Base-by-base conservation (phyloP, 78 protist genomes). In the Dictyostelium firmibasis region DNA sequence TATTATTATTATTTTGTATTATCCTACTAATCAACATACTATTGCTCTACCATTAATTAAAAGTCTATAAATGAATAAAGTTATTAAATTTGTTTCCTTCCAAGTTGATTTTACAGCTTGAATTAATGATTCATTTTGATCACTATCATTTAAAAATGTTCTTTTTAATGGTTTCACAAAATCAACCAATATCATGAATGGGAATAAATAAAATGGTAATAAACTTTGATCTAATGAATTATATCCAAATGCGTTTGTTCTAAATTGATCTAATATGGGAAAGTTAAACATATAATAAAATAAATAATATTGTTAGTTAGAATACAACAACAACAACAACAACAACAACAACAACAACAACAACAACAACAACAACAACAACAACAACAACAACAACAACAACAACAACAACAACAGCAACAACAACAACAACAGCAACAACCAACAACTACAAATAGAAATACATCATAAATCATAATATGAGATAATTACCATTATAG, bases 11-110 rank as follows among this genome's bases (percentile, higher is more conserved):
- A n/a, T n/a, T 50, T 23, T 0, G n/a, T n/a, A n/a, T n/a, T n/a
- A n/a, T n/a, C n/a, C 2, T n/a, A 4, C 8, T 2, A 53, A 47
- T 31, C 47, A 75, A 86, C 92, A 33, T 86, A 86, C 92, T 36
- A 96, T 76, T 27, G 97, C 97, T 33, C 96, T 64, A 14, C 82
- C 64, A 36, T 96, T 96, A 88, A 96, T 69, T 62, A 96, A 72
- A 33, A 96, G 72, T 36, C 97, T 16, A 44, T 96, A 92, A 35
- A 86, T 7, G 33, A 92, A 86, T 70, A 87, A 43, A 18, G 86
- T 27, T 16, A n/a, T 2, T 23, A 84, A 9, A 33, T 20, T 10
- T 25, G 83, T n/a, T 50, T 92, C 96, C 2, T 67, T 83, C 83
- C 81, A 96, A 13, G 96, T 81, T 29, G 69, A 14, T 20, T 70